phyloP scores from a whole-genome alignment of 108 stramenopile genomes.

The Thalassiosira profunda region DNA sequence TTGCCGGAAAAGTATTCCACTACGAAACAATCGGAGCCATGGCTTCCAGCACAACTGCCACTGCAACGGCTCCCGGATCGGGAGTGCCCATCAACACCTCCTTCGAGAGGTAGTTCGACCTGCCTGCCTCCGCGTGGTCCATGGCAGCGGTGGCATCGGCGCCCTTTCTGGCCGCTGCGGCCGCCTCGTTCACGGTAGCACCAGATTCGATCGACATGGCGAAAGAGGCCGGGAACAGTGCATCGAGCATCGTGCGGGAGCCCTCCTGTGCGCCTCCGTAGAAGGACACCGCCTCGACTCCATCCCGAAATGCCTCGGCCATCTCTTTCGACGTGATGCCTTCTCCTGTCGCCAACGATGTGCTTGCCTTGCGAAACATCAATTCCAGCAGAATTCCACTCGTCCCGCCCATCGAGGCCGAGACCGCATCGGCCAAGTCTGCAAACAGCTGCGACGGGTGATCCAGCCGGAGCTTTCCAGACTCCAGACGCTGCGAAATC shows the following conservation, averaged over 20 bases:
- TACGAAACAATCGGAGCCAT: slow-evolving; percentile 23
- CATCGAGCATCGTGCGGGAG: slow-evolving; percentile 98
- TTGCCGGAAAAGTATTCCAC: neutral
- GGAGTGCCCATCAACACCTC: slow-evolving; percentile 88
- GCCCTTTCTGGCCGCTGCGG: slow-evolving; percentile 76
- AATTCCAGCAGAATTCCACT: slow-evolving; percentile 95
- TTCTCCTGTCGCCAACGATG: slow-evolving; percentile 41
- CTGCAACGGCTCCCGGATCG: slow-evolving; percentile 97
- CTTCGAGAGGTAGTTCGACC: slow-evolving; percentile 93
- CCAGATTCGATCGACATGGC: slow-evolving; percentile 19
- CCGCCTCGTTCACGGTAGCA: slow-evolving; percentile 54
- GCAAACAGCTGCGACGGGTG: slow-evolving; percentile 72
- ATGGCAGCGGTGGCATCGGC: slow-evolving; percentile 92
- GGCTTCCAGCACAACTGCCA: slow-evolving; percentile 89
- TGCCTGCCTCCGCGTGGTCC: slow-evolving; percentile 88
- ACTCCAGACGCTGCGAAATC: slow-evolving; percentile 62
- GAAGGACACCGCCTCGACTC: slow-evolving; percentile 87
- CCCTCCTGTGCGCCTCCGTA: slow-evolving; percentile 95
- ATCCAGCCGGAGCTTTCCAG: slow-evolving; percentile 27
- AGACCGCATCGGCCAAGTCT: slow-evolving; percentile 81
- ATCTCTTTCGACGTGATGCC: slow-evolving; percentile 57
- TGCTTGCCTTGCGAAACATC: slow-evolving; percentile 87
- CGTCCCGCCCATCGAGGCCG: slow-evolving; percentile 95
- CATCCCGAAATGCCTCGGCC: slow-evolving; percentile 78
- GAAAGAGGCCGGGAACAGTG: slow-evolving; percentile 84